A percentile compares a stretch with the other conserved stretches of the same genome.
Evolutionary conservation across 1,284 basidiomycete species (phyloP).

Genomic region (Omphalotus olearius): DNA sequence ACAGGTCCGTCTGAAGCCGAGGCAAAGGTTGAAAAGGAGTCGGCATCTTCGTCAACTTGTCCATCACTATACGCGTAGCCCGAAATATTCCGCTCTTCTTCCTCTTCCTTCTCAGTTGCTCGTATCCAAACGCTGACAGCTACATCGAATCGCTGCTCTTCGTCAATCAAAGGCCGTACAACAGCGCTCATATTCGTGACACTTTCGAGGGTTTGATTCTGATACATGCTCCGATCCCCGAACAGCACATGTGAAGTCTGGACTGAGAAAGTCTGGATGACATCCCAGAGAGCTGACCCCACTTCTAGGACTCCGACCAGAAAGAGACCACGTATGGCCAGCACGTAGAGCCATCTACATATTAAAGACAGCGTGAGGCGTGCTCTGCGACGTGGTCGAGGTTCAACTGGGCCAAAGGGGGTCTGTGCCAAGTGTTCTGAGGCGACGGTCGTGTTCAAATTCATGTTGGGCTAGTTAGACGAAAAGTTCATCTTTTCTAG

Average conservation of each 20-base stretch:
- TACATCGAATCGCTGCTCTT: constrained; percentile 27
- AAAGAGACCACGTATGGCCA: not conserved
- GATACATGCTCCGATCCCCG: constrained; percentile 19
- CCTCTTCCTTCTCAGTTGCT: constrained; percentile 9
- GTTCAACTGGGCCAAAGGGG: not conserved
- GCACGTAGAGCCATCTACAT: not conserved
- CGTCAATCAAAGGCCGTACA: constrained; percentile 28
- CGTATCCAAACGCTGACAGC: constrained; percentile 29
- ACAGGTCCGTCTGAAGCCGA: too few relatives aligned
- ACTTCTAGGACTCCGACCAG: not conserved
- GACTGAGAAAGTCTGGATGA: not conserved
- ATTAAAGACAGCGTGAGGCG: not conserved
- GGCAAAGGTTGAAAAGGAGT: too few relatives aligned
- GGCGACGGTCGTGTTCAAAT: too few relatives aligned
- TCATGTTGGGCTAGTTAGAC: too few relatives aligned
- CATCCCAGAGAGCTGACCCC: not conserved
- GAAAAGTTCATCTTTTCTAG: too few relatives aligned
- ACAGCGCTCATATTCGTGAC: constrained; percentile 20
- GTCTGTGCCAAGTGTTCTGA: not conserved
- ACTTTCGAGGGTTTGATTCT: constrained; percentile 20
- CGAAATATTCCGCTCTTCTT: constrained; percentile 8
- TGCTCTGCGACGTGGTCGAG: not conserved
- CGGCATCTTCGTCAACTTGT: too few relatives aligned
- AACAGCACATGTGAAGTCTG: constrained; percentile 5
- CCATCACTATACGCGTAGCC: not conserved